These are phyloP conservation scores for Aspergillus sclerotioniger DNA, from an alignment of 495 filamentous ascomycete species.

Conservation along the genomic window DNA sequence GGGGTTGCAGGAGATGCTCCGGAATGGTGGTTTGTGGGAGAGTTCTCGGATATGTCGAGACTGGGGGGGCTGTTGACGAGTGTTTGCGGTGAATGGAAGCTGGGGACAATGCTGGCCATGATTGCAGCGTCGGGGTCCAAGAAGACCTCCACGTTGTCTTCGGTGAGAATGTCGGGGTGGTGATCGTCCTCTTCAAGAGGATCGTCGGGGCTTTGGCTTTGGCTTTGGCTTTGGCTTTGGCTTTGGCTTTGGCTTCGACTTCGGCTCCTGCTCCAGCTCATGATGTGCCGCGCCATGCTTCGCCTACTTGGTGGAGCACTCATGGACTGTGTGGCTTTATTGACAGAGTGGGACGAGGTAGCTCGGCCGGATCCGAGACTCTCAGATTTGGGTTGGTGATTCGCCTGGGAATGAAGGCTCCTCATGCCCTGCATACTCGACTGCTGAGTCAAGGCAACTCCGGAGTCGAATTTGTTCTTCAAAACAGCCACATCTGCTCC, in stretches of 20 bases:
- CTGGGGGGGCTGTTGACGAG: constrained; percentile 11
- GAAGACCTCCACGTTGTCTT: constrained; percentile 21
- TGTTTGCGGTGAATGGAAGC: constrained; percentile 9
- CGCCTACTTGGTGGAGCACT: not conserved
- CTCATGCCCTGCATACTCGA: constrained; percentile 23
- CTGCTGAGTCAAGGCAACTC: constrained; percentile 20
- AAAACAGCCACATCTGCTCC: constrained; percentile 6
- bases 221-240: constrained; percentile 9
- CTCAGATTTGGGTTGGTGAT: constrained; percentile 2
- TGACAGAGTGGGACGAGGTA: too few species aligned
- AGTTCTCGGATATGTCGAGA: constrained; percentile 7
- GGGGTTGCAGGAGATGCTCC: not conserved
- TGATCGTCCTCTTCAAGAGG: not conserved
- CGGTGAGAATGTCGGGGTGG: not conserved
- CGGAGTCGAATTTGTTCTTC: constrained; percentile 21
- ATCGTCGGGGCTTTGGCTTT: constrained; percentile 14
- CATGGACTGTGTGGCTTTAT: not conserved
- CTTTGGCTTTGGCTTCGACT: not conserved
- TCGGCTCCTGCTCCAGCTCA: not conserved
- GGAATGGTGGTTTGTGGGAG: constrained; percentile 3
- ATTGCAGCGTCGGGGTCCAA: constrained; percentile 16
- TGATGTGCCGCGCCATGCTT: not conserved
- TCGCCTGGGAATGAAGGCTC: constrained; percentile 8
- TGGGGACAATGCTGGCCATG: constrained; percentile 1
- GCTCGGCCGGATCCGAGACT: too few species aligned